These are phyloP conservation scores for Hymenoscyphus scutula DNA, from an alignment of 2,329 filamentous ascomycete species.

Conservation along the genomic window DNA sequence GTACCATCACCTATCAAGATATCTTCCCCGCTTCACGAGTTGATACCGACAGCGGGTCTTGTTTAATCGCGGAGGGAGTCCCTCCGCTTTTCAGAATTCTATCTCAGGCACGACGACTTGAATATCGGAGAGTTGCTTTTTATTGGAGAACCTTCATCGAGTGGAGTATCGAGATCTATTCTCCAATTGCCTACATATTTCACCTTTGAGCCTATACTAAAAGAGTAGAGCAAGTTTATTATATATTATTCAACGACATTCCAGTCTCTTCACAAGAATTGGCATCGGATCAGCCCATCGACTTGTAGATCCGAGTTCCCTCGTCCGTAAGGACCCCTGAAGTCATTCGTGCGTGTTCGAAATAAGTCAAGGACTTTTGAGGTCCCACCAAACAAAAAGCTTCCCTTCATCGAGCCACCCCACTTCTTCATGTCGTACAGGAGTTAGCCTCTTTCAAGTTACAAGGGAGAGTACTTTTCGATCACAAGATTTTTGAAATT, in stretches of 20 bases:
- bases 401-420: neutral
- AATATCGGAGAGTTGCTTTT: neutral
- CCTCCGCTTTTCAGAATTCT: constrained; percentile 7
- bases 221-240: neutral
- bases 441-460: neutral
- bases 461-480: neutral
- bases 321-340: neutral
- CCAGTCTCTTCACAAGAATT: neutral
- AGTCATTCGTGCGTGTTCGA: neutral
- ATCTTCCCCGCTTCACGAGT: constrained; percentile 9
- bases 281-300: neutral
- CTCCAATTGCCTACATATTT: neutral
- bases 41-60: neutral
- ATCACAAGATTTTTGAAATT: constrained; percentile 4
- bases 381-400: constrained; percentile 1
- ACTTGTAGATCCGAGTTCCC: neutral
- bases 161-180: neutral
- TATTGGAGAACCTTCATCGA: neutral
- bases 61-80: constrained; percentile 8
- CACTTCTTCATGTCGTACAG: neutral
- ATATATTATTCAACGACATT: neutral
- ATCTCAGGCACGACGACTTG: neutral
- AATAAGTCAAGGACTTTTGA: neutral
- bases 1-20: neutral
- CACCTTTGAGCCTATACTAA: neutral